Conservation (phyloP, 805 yeast species). For the Monosporozyma unispora region DNA sequence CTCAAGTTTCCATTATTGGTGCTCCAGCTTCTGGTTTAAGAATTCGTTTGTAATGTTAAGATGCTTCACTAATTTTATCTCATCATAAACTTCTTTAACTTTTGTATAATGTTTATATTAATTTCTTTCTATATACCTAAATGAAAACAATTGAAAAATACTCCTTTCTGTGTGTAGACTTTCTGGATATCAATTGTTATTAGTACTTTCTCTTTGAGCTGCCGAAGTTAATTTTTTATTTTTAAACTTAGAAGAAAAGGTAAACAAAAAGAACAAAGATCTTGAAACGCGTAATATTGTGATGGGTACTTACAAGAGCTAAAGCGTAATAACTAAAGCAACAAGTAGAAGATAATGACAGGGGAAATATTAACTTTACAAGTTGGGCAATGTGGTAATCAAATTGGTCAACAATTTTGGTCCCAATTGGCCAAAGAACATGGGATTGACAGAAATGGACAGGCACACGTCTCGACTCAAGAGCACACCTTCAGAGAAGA, state of each 20-base stretch:
- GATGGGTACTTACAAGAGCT: background rate
- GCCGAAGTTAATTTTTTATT: no score
- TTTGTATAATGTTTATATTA: background rate
- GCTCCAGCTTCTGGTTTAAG: conserved; percentile 89
- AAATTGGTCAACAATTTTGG: conserved; percentile 91
- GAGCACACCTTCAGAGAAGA: conserved; percentile 40
- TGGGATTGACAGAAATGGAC: conserved; percentile 47
- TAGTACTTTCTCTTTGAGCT: background rate
- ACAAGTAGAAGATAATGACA: conserved; percentile 27
- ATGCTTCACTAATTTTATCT: background rate
- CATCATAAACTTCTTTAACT: background rate
- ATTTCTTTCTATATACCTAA: background rate
- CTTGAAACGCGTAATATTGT: background rate
- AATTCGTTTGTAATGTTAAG: conserved; percentile 21
- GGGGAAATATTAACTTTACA: conserved; percentile 67
- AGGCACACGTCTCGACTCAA: conserved; percentile 7
- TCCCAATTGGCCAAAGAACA: conserved; percentile 79
- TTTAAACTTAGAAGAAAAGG: background rate
- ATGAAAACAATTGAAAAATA: background rate
- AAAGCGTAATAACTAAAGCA: no score
- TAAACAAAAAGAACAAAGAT: background rate
- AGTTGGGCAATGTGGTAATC: conserved; percentile 90
- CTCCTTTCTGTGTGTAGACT: background rate
- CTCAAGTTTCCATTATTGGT: conserved; percentile 73
- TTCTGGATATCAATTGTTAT: background rate